Evolutionary conservation across 257 asterid genomes (phyloP).

Genomic region (Solanum corneliomulleri): DNA sequence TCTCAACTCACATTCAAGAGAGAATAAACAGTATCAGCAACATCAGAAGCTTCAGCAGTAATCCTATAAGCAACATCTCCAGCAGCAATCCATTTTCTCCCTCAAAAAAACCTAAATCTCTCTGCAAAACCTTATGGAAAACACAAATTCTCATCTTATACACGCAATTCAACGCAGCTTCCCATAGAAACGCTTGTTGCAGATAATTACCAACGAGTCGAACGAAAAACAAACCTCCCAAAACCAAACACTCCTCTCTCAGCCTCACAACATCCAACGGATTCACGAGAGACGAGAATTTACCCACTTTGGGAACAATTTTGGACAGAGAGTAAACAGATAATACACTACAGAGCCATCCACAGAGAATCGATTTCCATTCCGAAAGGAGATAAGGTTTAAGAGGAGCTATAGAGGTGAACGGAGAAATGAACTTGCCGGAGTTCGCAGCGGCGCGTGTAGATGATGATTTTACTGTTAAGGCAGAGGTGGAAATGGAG

Average conservation of each 20-base stretch:
- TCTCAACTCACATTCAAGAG: slow-evolving; percentile 54
- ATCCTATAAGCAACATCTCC: slow-evolving; percentile 79
- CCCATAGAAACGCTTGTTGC: slow-evolving; percentile 80
- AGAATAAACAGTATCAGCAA: slow-evolving; percentile 63
- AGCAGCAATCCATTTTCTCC: slow-evolving; percentile 47
- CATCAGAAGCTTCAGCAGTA: slow-evolving; percentile 82
- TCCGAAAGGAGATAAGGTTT: slow-evolving; percentile 60
- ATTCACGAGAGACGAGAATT: slow-evolving; percentile 29
- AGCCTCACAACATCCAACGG: slow-evolving; percentile 13
- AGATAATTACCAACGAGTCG: slow-evolving; percentile 47
- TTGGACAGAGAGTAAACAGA: slow-evolving; percentile 77
- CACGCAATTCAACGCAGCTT: slow-evolving; percentile 65
- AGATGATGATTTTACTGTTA: slow-evolving; percentile 2
- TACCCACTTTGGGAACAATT: slow-evolving; percentile 60
- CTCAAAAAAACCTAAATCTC: slow-evolving; percentile 78
- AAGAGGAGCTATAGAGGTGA: slow-evolving; percentile 26
- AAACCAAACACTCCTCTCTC: slow-evolving; percentile 25
- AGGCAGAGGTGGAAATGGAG: neutral
- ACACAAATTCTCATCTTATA: slow-evolving; percentile 48
- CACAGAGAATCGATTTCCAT: slow-evolving; percentile 61
- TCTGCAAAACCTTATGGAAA: slow-evolving; percentile 49
- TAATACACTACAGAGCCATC: slow-evolving; percentile 63
- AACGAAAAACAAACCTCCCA: slow-evolving; percentile 36
- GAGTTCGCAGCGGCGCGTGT: slow-evolving; percentile 7
- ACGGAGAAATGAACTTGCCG: neutral